Base-by-base conservation (phyloP, 208 protist genomes). In the Lotmaria passim region DNA sequence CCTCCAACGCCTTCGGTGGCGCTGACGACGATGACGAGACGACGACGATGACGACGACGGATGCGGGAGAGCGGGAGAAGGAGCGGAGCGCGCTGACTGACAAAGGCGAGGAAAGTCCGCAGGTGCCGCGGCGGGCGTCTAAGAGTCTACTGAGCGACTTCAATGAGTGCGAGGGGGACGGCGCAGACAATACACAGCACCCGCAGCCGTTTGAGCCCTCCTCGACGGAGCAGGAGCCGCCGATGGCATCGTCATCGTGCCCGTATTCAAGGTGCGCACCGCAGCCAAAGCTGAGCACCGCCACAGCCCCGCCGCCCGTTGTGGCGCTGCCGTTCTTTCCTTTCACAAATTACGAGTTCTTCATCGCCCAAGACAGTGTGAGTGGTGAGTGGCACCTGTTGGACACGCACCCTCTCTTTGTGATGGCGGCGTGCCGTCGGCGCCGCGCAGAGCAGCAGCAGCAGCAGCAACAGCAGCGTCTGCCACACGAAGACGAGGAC, bases 381-480 rank as follows among this genome's bases (percentile, higher is more conserved):
- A 78, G 48, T n/a, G 69, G 63, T 31, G 70, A 79, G 48, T 90
- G 85, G 85, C 75, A 87, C 41, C 69, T 90, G 50, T 74, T 90
- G 15, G 82, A 85, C 43, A 73, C 69, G 39, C 85, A 90, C 52
- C 85, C 85, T 4, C 53, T 72, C 19, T 41, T 90, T 7, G 69
- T 69, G 38, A 76, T 65, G 70, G 46, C 57, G n/a, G 70, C 62
- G 15, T 76, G 70, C 46, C 52, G 77, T 15, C 78, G 67, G 19
- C 75, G 44, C n/a, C 69, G 51, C 17, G 73, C 60, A n/a, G 67
- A 78, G 52, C 59, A 81, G 47, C 43, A 15, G 15, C 19, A 47
- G 53, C 12, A 60, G 36, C 26, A 57, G 10, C 41, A 53, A 26
- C 30, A 67, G 44, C 30, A 17, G 28, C 43, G 39, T 23, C 26